Evolutionary conservation across 352 stramenopile species (phyloP), one percentile per base, ranked within the genome.

Genomic region (Phytopythium helicoides): DNA sequence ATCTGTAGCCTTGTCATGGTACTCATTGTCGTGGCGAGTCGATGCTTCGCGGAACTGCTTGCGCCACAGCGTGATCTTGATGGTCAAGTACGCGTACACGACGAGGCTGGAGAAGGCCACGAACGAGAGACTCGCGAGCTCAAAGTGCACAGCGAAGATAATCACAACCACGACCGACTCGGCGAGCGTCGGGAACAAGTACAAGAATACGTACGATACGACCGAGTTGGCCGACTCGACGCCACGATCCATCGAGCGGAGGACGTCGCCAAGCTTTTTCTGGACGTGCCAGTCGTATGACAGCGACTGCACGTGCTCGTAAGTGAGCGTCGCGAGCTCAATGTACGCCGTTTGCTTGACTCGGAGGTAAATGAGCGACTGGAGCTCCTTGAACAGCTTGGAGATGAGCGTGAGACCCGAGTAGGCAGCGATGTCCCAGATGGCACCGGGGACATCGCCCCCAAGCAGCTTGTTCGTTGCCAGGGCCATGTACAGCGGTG

Each of bases 281-380:
- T 89, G 89, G 28, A 99, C 76, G 73, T 99, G 96, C 96, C 96
- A 99, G 76, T 99, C 94, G 45, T 99, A 92, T 61, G 87, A 98
- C 7, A 99, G 77, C 26, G 71, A 86, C 62, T 98, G 96, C 9
- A 99, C 70, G 65, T 99, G 97, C 37, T 90, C 81, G 78, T 99
- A 99, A 38, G 92, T 97, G 25, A 96, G 74, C 64, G 97, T 96
- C 3, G 88, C 88, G 14, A 99, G 73, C 68, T 99, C 94, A 60
- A 99, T 96, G 81, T 98, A 99, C 10, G 96, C 97, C 19, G 92
- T 97, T 67, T 99, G 96, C 66, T 98, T 98, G 40, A 99, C 97
- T 52, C 89, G 89, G 22, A 96, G 77, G 67, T 96, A 96, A 45
- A 98, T 88, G 11, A 99, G 73, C 38, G 78, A 96, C 69, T 99